Evolutionary conservation across 805 yeast species (phyloP), one percentile per base, ranked within the genome.

Genomic region (Zygoascus bituminiphila): DNA sequence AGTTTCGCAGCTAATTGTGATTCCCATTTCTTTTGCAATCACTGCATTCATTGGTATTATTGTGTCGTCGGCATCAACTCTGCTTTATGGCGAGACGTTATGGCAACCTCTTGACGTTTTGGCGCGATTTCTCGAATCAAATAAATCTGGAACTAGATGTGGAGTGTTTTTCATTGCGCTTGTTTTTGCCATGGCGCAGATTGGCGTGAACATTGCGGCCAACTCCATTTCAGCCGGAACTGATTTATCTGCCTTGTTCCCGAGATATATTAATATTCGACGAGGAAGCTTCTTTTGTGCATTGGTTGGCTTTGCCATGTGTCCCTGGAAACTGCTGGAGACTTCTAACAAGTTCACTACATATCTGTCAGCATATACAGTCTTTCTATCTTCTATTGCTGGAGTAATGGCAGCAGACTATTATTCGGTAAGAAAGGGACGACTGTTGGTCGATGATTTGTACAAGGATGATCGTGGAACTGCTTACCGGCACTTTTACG

Each of bases 21-120:
- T 88, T 53, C 95, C 96, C 33, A 51, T 84, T 20, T 77, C 86
- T 57, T 88, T 86, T 66, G 82, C 88, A 3, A 59, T 87, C 50
- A 88, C 95, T 26, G 82, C 94, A 2, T 72, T 88, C 55, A 81
- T 88, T 61, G 96, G 96, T 63, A 82, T 88, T 50, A 69, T 88
- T 51, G 87, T 88, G 19, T 81, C 94, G 23, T 82, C 95, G 7
- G 85, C 95, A 1, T 82, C 93, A 2, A 71, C 79, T 39, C 63
- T 73, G 4, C 62, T 85, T 57, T 86, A 79, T 62, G 85, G 83
- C 23, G 78, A 74, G 54, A 76, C 86, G 24, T 76, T 76, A 61
- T 88, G 96, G 96, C 77, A 83, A 45, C 96, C 96, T 6, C 68
- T 88, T 49, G 94, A 84, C 55, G 85, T 85, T 4, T 70, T 88